Evolutionary conservation across 495 filamentous ascomycete genomes (phyloP).

Genomic region (Xylaria telfairii): DNA sequence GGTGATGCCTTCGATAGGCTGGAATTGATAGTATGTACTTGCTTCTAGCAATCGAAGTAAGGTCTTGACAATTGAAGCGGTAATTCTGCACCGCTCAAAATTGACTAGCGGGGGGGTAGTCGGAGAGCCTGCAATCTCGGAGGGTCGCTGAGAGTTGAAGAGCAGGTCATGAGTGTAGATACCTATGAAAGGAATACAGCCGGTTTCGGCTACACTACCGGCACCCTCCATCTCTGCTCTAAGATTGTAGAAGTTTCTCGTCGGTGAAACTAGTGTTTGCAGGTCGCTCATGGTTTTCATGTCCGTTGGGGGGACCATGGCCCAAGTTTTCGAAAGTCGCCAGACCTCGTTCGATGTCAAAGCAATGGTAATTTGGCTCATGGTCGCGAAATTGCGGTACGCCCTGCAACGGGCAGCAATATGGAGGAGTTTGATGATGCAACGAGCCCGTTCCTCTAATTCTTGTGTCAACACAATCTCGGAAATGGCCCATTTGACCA

Average conservation of each 20-base stretch:
- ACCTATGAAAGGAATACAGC: slow-evolving; percentile 97
- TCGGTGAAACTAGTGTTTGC: slow-evolving; percentile 83
- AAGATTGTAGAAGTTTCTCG: slow-evolving; percentile 88
- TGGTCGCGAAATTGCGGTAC: slow-evolving; percentile 93
- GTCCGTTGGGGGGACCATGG: slow-evolving; percentile 73
- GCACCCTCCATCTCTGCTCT: slow-evolving; percentile 87
- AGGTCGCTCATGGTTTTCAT: slow-evolving; percentile 76
- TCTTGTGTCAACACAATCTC: slow-evolving; percentile 86
- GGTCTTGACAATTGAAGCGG: slow-evolving; percentile 92
- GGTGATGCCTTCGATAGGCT: slow-evolving; percentile 83
- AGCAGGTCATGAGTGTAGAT: slow-evolving; percentile 96
- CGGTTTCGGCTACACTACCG: slow-evolving; percentile 64
- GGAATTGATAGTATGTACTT: slow-evolving; percentile 86
- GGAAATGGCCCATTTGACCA: slow-evolving; percentile 96
- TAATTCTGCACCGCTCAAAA: slow-evolving; percentile 90
- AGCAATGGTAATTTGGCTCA: slow-evolving; percentile 93
- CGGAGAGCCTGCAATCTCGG: slow-evolving; percentile 67
- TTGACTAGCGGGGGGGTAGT: slow-evolving; percentile 83
- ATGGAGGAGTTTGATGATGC: slow-evolving; percentile 90
- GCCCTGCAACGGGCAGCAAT: slow-evolving; percentile 84
- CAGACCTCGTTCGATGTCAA: slow-evolving; percentile 82
- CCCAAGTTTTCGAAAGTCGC: slow-evolving; percentile 82
- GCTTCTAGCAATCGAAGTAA: slow-evolving; percentile 88
- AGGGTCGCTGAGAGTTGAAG: slow-evolving; percentile 90
- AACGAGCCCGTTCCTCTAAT: slow-evolving; percentile 79